Base-by-base conservation (phyloP, 2,329 filamentous ascomycete genomes). In the Ramularia endophylla region DNA sequence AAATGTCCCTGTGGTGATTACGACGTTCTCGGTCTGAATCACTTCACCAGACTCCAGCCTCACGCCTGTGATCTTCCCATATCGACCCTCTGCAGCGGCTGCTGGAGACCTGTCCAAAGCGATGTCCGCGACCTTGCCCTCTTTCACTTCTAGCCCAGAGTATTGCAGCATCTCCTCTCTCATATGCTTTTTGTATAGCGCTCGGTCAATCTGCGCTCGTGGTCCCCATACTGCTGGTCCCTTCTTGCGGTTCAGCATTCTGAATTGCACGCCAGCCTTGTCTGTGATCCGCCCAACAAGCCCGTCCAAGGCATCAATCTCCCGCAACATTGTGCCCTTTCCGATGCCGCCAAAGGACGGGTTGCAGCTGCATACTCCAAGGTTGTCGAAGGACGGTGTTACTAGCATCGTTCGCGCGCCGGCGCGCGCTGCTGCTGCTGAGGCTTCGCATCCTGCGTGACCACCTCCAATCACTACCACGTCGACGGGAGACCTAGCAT, bases 291-390 rank as follows among this genome's bases (percentile, higher is more conserved):
- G 78, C 0, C 87, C 89, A 0, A 88, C 83, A 15, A 98, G 71
- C 0, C 92, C 92, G 59, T 97, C 92, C 45, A 98, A 73, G 0
- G 92, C 92, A 68, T 98, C 92, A 22, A 98, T 83, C 65, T 98
- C 92, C 30, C 90, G 82, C 37, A 98, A 72, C 71, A 98, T 95
- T 8, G 87, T 97, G 12, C 92, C 92, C 63, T 98, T 98, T 32
- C 92, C 92, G 54, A 98, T 97, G n/a, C 92, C 92, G 28, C 92
- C 92, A 60, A 98, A 94, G 50, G 87, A 94, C 2, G 90, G 90
- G 62, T 97, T 97, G 69, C 90, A 97, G 27, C 89, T 95, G 68
- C 90, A 97, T 20, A 92, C 87, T 41, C 90, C 90, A 15, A 97
- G 80, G 55, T 95, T 95, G 44, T 89, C 82, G 43, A 87, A 65